phyloP scores from a whole-genome alignment of 2,329 filamentous ascomycete genomes.

The Paradendryphiella salina region DNA sequence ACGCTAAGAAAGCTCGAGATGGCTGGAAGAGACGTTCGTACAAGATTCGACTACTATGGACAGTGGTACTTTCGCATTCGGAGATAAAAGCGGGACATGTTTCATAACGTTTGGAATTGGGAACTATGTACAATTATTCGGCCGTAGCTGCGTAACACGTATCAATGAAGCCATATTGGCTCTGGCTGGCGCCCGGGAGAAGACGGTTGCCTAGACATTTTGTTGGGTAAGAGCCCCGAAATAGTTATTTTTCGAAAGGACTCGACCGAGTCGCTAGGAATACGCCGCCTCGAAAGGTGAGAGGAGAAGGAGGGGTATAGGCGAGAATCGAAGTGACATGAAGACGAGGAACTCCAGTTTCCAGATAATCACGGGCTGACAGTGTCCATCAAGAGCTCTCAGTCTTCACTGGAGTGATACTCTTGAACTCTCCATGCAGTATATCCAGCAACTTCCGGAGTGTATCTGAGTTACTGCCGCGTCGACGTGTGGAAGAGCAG shows the following conservation, averaged over 20 bases:
- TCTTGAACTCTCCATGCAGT: conserved; percentile 45
- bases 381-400: conserved; percentile 11
- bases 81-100: background rate
- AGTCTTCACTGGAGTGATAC: conserved; percentile 26
- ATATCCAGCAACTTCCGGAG: conserved; percentile 47
- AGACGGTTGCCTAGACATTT: background rate
- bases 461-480: conserved; percentile 41
- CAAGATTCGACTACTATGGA: background rate
- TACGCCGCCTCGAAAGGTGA: conserved; percentile 7
- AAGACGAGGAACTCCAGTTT: background rate
- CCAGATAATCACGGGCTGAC: background rate
- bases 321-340: conserved; percentile 14
- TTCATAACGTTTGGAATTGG: background rate
- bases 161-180: background rate
- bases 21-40: background rate
- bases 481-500: conserved; percentile 22
- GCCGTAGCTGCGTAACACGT: conserved; percentile 6
- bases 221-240: background rate
- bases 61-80: background rate
- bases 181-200: no score
- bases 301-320: conserved; percentile 17
- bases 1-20: background rate
- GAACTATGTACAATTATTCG: conserved; percentile 1
- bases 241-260: conserved; percentile 3
- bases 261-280: conserved; percentile 19